Evolutionary conservation across 352 stramenopile species (phyloP).

Genomic region (Pythium aphanidermatum): DNA sequence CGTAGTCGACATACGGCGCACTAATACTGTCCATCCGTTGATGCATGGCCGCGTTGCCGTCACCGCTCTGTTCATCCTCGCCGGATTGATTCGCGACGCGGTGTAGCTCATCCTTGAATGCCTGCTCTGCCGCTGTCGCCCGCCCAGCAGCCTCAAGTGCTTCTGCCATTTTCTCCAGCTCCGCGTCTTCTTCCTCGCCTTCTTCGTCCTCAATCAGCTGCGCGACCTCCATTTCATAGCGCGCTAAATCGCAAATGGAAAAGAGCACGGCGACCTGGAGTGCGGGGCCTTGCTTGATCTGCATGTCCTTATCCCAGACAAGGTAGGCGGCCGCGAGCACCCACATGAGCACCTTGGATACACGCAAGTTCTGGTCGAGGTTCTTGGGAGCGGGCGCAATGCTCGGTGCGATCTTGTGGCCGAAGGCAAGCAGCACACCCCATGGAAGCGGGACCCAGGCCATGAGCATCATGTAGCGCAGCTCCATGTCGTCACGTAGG

Average conservation of each 20-base stretch:
- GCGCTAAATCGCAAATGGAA: constrained; percentile 52
- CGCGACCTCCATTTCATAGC: constrained; percentile 73
- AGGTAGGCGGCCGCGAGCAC: constrained; percentile 52
- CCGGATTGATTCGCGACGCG: constrained; percentile 1
- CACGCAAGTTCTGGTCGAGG: constrained; percentile 59
- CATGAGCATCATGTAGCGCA: constrained; percentile 62
- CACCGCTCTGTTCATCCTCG: neutral
- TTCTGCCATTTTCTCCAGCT: constrained; percentile 7
- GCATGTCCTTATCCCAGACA: constrained; percentile 68
- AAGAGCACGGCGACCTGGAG: constrained; percentile 70
- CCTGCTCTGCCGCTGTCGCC: constrained; percentile 3
- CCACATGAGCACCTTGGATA: constrained; percentile 66
- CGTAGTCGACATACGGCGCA: too few species aligned
- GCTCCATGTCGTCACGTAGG: constrained; percentile 55
- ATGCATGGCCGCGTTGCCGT: too few species aligned
- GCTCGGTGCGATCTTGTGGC: constrained; percentile 28
- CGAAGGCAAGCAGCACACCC: constrained; percentile 45
- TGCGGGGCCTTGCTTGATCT: constrained; percentile 56
- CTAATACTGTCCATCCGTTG: too few species aligned
- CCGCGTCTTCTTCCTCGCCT: constrained; percentile 21
- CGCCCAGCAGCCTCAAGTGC: constrained; percentile 2
- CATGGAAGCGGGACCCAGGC: constrained; percentile 48
- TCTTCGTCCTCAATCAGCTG: constrained; percentile 59
- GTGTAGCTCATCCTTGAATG: constrained; percentile 19
- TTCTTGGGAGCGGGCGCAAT: constrained; percentile 50